Evolutionary conservation across 192 early-diverging fungal genomes (phyloP).

Genomic region (Diversispora epigaea): DNA sequence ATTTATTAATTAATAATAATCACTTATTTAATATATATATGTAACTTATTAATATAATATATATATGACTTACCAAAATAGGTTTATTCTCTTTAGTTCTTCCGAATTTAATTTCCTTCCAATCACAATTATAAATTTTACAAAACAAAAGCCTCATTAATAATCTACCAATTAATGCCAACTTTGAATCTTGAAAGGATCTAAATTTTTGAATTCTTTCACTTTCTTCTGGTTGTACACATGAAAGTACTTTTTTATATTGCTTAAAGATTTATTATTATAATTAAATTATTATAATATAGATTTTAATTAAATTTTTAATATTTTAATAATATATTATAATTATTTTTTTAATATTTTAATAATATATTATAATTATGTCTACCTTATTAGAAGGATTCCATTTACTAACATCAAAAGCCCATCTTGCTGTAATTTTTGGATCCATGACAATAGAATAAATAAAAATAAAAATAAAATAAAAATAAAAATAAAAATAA

Average conservation of each 20-base stretch:
- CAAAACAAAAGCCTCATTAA: constrained; percentile 20
- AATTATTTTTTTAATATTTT: too few species aligned
- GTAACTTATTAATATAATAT: neutral
- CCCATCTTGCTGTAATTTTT: too few species aligned
- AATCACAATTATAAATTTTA: constrained; percentile 17
- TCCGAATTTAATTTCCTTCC: constrained; percentile 15
- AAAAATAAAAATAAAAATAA: too few species aligned
- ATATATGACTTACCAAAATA: constrained; percentile 14
- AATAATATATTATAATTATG: too few species aligned
- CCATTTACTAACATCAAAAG: too few species aligned
- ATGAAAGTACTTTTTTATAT: constrained; percentile 10
- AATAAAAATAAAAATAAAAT: too few species aligned
- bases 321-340: too few species aligned
- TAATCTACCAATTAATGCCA: constrained; percentile 27
- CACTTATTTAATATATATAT: neutral
- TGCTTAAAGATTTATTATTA: constrained; percentile 19
- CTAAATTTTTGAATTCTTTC: constrained; percentile 5
- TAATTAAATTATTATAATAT: neutral
- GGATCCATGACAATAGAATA: too few species aligned
- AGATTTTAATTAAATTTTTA: too few species aligned
- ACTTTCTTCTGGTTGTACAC: constrained; percentile 13
- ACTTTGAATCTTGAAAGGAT: neutral
- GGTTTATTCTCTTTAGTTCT: constrained; percentile 27
- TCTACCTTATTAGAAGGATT: too few species aligned
- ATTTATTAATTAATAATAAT: too few species aligned